Evolutionary conservation across 2,329 filamentous ascomycete species (phyloP).

Genomic region (Diaporthe sp.): DNA sequence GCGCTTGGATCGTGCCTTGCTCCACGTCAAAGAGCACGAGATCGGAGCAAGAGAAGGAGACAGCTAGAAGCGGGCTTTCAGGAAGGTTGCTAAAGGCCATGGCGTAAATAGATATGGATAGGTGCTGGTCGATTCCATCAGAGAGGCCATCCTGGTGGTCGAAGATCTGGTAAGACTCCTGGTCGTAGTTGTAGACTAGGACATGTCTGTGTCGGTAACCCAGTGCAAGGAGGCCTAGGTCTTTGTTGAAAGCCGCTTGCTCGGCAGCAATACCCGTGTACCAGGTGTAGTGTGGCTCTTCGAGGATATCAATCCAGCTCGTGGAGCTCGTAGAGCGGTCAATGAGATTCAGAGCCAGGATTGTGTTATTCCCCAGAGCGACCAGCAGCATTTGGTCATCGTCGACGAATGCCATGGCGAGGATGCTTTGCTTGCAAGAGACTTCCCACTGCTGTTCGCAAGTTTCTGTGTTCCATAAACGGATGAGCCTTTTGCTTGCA

Average conservation of each 20-base stretch:
- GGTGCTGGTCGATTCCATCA: background rate
- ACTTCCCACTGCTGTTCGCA: background rate
- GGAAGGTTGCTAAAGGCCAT: slow-evolving; percentile 12
- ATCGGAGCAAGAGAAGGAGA: background rate
- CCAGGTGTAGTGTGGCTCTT: slow-evolving; percentile 5
- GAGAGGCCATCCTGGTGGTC: background rate
- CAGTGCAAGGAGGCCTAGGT: background rate
- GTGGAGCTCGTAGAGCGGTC: background rate
- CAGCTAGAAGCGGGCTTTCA: background rate
- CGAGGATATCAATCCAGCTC: background rate
- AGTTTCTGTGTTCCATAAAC: background rate
- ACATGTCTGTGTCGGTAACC: background rate
- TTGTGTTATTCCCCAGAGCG: slow-evolving; percentile 4
- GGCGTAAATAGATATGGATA: background rate
- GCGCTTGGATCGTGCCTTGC: slow-evolving; percentile 10
- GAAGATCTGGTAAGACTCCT: background rate
- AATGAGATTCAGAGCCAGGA: background rate
- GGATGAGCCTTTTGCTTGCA: background rate
- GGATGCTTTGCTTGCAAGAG: background rate
- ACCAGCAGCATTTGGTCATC: background rate
- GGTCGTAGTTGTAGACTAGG: background rate
- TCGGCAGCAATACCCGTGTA: background rate
- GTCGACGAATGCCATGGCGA: background rate
- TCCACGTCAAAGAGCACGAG: background rate
- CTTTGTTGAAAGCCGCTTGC: background rate